Conservation (phyloP, 2,329 filamentous ascomycete genomes). For the Hypoxylon sp. region DNA sequence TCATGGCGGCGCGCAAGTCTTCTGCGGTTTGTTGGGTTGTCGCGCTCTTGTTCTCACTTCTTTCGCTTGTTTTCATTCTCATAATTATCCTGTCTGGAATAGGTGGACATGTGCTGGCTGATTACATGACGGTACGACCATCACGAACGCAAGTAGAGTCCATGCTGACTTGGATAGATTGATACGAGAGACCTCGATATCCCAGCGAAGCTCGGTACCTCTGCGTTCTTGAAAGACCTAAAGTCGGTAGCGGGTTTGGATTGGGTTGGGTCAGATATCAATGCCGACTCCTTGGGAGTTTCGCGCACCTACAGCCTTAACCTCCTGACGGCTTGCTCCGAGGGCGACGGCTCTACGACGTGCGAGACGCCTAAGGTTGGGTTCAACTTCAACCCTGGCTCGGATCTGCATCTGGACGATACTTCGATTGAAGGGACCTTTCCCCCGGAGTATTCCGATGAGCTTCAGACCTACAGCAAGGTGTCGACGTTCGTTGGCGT, state of each 20-base stretch:
- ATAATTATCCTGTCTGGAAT: constrained; percentile 51
- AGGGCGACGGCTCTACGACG: constrained; percentile 39
- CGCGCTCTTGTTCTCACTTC: constrained; percentile 43
- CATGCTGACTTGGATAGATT: constrained; percentile 43
- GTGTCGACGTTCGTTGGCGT: constrained; percentile 48
- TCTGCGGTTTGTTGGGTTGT: constrained; percentile 28
- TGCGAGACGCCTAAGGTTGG: constrained; percentile 50
- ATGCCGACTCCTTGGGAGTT: constrained; percentile 48
- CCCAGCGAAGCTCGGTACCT: constrained; percentile 50
- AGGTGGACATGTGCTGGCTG: constrained; percentile 45
- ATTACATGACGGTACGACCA: constrained; percentile 53
- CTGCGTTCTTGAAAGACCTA: constrained; percentile 52
- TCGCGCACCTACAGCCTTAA: constrained; percentile 50
- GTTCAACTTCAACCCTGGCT: constrained; percentile 51
- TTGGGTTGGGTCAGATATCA: constrained; percentile 49
- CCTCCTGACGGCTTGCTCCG: constrained; percentile 52
- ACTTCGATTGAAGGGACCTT: constrained; percentile 43
- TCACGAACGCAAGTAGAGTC: neutral
- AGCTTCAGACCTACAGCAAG: constrained; percentile 48
- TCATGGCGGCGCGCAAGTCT: constrained; percentile 32
- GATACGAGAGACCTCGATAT: constrained; percentile 49
- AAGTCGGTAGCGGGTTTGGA: constrained; percentile 51
- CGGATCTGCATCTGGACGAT: constrained; percentile 49
- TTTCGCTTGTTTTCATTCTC: constrained; percentile 47
- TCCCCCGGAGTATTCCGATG: constrained; percentile 39